These are phyloP conservation scores for Strobilomyces echinocephalus DNA, from an alignment of 768 basidiomycete genomes.

Conservation along the genomic window DNA sequence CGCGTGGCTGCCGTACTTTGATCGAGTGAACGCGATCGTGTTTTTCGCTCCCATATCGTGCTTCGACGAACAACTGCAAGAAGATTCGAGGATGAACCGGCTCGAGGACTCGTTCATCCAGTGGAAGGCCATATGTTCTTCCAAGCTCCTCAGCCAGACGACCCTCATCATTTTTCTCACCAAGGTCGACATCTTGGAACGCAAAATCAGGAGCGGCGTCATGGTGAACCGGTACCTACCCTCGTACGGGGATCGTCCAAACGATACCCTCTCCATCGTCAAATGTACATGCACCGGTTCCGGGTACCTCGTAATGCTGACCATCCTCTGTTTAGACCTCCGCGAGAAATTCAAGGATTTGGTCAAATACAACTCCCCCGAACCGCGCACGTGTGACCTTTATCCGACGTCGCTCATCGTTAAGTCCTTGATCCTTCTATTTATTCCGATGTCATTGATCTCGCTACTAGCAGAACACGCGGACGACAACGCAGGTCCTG, in stretches of 20 bases:
- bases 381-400: constrained; percentile 53
- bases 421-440: constrained; percentile 21
- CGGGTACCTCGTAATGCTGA: not conserved
- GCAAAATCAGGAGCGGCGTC: constrained; percentile 45
- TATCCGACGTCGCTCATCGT: constrained; percentile 70
- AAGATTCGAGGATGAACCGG: constrained; percentile 66
- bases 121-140: too few relatives aligned
- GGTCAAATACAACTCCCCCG: too few relatives aligned
- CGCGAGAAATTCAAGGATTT: constrained; percentile 39
- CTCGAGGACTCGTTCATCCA: constrained; percentile 46
- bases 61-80: constrained; percentile 69
- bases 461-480: constrained; percentile 46
- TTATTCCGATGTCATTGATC: too few relatives aligned
- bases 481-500: constrained; percentile 55
- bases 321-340: constrained; percentile 41
- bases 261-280: constrained; percentile 57
- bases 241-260: constrained; percentile 37
- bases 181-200: too few relatives aligned
- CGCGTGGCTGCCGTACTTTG: constrained; percentile 79
- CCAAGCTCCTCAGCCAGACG: too few relatives aligned
- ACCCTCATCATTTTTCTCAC: too few relatives aligned
- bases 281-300: constrained; percentile 42
- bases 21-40: constrained; percentile 43
- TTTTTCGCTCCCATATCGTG: constrained; percentile 64
- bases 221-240: constrained; percentile 49